phyloP scores from a whole-genome alignment of 2,329 filamentous ascomycete genomes.

The Podosphaera aphanis region DNA sequence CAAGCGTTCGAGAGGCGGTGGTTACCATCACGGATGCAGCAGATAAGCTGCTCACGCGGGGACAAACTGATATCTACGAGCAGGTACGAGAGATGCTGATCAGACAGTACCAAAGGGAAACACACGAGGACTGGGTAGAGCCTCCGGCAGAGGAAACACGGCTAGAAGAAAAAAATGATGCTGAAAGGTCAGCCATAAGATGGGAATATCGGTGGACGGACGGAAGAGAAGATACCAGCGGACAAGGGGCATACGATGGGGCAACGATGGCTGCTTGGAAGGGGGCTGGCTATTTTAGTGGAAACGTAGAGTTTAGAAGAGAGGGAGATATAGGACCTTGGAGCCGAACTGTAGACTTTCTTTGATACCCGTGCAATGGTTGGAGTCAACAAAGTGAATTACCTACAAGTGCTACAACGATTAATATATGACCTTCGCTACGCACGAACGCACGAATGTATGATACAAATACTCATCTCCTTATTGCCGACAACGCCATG shows the following conservation, averaged over 20 bases:
- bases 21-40: constrained; percentile 72
- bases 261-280: constrained; percentile 78
- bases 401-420: no score
- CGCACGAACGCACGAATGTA: no score
- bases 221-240: constrained; percentile 52
- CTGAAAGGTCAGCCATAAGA: constrained; percentile 19
- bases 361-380: constrained; percentile 10
- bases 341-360: constrained; percentile 16
- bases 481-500: no score
- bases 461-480: no score
- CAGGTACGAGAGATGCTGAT: constrained; percentile 63
- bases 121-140: constrained; percentile 64
- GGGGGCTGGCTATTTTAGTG: constrained; percentile 75
- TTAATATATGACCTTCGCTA: no score
- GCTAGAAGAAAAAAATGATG: constrained; percentile 9
- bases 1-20: constrained; percentile 47
- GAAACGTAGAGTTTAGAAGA: constrained; percentile 59
- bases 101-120: constrained; percentile 62
- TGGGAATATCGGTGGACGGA: constrained; percentile 94
- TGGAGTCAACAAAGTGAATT: no score
- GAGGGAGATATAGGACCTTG: constrained; percentile 26
- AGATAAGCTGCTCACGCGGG: constrained; percentile 62
- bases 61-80: constrained; percentile 80
- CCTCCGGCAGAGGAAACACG: constrained; percentile 17
- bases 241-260: constrained; percentile 72